Evolutionary conservation across 1,284 basidiomycete genomes (phyloP).

Genomic region (Mrakiaceae sp.): DNA sequence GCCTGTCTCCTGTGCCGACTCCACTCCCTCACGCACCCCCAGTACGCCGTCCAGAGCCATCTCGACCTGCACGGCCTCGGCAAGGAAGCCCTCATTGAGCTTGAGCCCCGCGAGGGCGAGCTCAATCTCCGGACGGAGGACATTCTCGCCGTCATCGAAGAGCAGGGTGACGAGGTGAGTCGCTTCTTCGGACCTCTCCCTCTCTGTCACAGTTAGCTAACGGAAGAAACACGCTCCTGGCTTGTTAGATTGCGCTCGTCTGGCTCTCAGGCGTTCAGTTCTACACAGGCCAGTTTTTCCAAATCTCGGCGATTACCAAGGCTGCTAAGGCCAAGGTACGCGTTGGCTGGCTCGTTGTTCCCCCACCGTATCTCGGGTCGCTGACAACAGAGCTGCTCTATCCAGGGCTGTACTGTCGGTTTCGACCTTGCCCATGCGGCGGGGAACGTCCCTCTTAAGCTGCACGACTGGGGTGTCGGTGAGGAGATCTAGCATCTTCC

Average conservation of each 20-base stretch:
- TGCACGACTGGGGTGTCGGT: slow-evolving; percentile 80
- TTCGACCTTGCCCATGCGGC: slow-evolving; percentile 94
- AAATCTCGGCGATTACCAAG: slow-evolving; percentile 68
- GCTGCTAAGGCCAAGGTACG: slow-evolving; percentile 42
- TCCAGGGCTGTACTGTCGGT: slow-evolving; percentile 77
- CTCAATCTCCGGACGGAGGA: slow-evolving; percentile 80
- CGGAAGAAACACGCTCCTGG: not conserved
- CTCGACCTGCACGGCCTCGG: slow-evolving; percentile 67
- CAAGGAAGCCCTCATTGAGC: slow-evolving; percentile 64
- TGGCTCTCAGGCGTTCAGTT: slow-evolving; percentile 88
- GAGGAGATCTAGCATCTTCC: not conserved
- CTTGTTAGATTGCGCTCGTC: slow-evolving; percentile 64
- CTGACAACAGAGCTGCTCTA: slow-evolving; percentile 3
- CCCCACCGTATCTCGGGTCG: no score
- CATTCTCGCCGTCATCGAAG: slow-evolving; percentile 64
- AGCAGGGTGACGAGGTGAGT: slow-evolving; percentile 46
- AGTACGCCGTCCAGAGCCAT: slow-evolving; percentile 95
- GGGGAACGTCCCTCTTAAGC: slow-evolving; percentile 77
- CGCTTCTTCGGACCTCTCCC: not conserved
- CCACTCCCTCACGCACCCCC: slow-evolving; percentile 5
- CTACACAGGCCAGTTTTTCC: slow-evolving; percentile 94
- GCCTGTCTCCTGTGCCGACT: not conserved
- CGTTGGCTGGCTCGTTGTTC: slow-evolving; percentile 8
- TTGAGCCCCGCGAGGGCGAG: slow-evolving; percentile 71
- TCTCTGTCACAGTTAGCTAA: no score